phyloP scores from a whole-genome alignment of 257 asterid species.

The Petunia secreta region DNA sequence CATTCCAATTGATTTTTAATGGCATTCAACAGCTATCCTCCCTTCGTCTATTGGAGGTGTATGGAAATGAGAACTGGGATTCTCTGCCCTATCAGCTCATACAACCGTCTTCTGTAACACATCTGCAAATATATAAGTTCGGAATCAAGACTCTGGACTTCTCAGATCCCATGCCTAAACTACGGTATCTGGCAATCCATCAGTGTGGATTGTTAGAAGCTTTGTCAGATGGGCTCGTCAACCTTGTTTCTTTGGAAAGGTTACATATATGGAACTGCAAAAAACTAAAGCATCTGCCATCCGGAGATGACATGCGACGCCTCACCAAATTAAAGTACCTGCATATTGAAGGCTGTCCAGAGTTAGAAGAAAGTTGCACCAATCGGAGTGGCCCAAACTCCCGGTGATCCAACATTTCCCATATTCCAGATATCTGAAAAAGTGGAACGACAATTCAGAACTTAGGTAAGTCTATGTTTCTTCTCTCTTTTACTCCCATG shows the following conservation, averaged over 20 bases:
- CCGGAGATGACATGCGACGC: neutral
- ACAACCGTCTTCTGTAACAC: conserved; percentile 19
- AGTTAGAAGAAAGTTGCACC: neutral
- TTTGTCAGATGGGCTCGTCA: neutral
- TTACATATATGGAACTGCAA: fast-evolving
- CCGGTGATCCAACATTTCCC: neutral
- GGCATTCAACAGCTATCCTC: neutral
- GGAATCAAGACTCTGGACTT: conserved; percentile 33
- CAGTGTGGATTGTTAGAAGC: conserved; percentile 7
- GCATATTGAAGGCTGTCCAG: fast-evolving
- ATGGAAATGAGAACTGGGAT: conserved; percentile 9
- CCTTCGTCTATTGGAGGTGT: fast-evolving
- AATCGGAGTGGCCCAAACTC: neutral
- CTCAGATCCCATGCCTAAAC: conserved; percentile 25
- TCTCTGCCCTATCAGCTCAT: conserved; percentile 34
- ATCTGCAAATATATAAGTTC: fast-evolving
- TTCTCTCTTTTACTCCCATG: no score
- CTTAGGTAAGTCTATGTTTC: neutral
- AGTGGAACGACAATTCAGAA: neutral
- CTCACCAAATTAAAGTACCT: neutral
- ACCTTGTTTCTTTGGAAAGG: neutral
- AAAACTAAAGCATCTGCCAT: neutral
- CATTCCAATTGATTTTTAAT: conserved; percentile 8
- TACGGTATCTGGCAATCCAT: neutral
- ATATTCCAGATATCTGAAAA: neutral